A percentile compares a stretch with the other conserved stretches of the same genome.
These are phyloP conservation scores for Colletotrichum plurivorum DNA, from an alignment of 2,329 filamentous ascomycete species.

Conservation along the genomic window DNA sequence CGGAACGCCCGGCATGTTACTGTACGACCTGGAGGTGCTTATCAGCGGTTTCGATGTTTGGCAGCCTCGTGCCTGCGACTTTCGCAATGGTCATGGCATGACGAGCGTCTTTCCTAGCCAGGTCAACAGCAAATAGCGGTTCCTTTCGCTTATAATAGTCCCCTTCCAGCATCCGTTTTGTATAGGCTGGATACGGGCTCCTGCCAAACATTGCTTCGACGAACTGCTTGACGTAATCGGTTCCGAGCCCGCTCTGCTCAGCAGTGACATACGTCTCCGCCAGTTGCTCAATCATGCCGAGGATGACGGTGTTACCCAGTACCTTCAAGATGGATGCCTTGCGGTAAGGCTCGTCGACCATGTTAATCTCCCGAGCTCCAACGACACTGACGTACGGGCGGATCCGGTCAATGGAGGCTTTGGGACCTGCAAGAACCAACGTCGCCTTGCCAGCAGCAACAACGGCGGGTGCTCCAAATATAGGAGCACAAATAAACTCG, in stretches of 20 bases:
- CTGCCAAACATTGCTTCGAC: conserved; percentile 83
- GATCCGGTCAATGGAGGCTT: conserved; percentile 72
- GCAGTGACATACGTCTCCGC: conserved; percentile 84
- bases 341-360: conserved; percentile 76
- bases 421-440: conserved; percentile 79
- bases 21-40: conserved; percentile 78
- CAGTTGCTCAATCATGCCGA: conserved; percentile 86
- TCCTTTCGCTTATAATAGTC: conserved; percentile 83
- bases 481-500: conserved; percentile 79
- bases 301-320: conserved; percentile 87
- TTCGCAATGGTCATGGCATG: conserved; percentile 80
- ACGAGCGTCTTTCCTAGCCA: conserved; percentile 85
- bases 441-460: conserved; percentile 80
- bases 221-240: conserved; percentile 78
- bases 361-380: conserved; percentile 79
- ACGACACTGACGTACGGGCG: conserved; percentile 81
- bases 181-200: conserved; percentile 78
- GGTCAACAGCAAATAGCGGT: conserved; percentile 86
- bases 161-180: conserved; percentile 79
- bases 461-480: conserved; percentile 81
- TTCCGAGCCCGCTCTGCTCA: conserved; percentile 84
- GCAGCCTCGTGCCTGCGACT: conserved; percentile 72
- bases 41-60: conserved; percentile 77
- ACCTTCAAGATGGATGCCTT: conserved; percentile 82
- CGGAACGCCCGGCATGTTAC: conserved; percentile 75